Evolutionary conservation across 2,329 filamentous ascomycete species (phyloP).

Genomic region (Stachybotrys elegans): DNA sequence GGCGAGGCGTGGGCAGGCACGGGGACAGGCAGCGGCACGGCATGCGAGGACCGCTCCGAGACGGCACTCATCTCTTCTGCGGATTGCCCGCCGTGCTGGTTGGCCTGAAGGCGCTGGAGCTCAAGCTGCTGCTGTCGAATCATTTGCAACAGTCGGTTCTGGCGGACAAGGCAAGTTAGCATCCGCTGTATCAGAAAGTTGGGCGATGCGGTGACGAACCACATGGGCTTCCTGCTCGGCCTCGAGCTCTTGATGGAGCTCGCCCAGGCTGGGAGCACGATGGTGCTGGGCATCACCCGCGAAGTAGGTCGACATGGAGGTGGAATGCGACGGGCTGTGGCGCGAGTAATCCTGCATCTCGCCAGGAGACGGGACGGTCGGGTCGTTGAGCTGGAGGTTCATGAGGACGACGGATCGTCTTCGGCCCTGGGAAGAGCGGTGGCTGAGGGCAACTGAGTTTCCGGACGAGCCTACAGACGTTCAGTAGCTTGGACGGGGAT

Average conservation of each 20-base stretch:
- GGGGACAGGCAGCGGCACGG: constrained; percentile 26
- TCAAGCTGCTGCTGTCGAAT: constrained; percentile 73
- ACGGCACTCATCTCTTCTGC: constrained; percentile 47
- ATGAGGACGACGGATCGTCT: constrained; percentile 65
- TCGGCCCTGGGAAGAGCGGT: constrained; percentile 46
- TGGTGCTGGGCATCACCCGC: constrained; percentile 58
- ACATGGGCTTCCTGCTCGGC: constrained; percentile 77
- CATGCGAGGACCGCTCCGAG: constrained; percentile 38
- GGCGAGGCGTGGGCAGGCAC: constrained; percentile 12
- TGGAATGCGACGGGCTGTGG: constrained; percentile 37
- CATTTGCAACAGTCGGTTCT: constrained; percentile 73
- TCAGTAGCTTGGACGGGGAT: background rate
- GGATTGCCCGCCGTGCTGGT: constrained; percentile 26
- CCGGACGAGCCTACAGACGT: constrained; percentile 41
- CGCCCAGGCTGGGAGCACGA: constrained; percentile 65
- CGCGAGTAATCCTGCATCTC: constrained; percentile 53
- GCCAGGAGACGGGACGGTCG: constrained; percentile 59
- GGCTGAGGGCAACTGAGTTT: constrained; percentile 41
- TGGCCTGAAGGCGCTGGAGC: constrained; percentile 52
- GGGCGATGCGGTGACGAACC: constrained; percentile 35
- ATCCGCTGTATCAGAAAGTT: background rate
- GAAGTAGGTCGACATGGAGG: constrained; percentile 42
- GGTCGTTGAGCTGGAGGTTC: constrained; percentile 71
- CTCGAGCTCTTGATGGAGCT: constrained; percentile 74
- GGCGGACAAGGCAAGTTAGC: constrained; percentile 8